Evolutionary conservation across 257 asterid genomes (phyloP), one percentile per base, ranked within the genome.

Genomic region (Thymus mandschuricus): DNA sequence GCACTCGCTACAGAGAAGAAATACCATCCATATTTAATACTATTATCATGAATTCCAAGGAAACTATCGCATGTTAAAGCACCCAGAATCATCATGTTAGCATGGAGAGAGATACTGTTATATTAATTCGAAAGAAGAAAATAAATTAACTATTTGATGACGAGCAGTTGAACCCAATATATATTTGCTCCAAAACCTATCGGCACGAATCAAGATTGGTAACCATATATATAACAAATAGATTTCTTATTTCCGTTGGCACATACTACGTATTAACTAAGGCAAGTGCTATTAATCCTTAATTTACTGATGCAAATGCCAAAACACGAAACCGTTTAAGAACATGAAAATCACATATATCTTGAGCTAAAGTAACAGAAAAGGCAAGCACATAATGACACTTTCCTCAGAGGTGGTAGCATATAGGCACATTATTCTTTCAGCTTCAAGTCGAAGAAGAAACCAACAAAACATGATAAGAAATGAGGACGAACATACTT

Each of bases 1-100:
- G 75, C 73, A 81, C 82, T 76, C 90, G 78, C 98, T 94, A 84
- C 66, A 81, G 76, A 30, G 35, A 70, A 64, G 74, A 45, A 73
- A 61, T 70, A 68, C 64, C 64, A 46, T n/a, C 56, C 28, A 50
- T 13, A 49, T 50, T 15, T 8, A 50, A 29, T 29, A 9, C 21
- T 29, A 56, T 29, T 28, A 29, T 28, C 12, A 28, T 10, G 15
- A 55, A 6, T 9, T 56, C 38, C 21, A 8, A 48, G 28, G 54
- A 30, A 35, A 12, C 40, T 43, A 27, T 34, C 35, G 28, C 30
- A 15, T 9, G 51, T 66, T 1, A 33, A 50, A 2, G 48, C 44
- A 50, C 10, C 29, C 60, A 48, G 56, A 55, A 38, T 9, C 31
- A 40, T 46, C 45, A 45, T 21, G 21, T 21, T 21, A 50, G 10